Conservation (phyloP, 768 basidiomycete species). For the Phlegmacium glaucopus region DNA sequence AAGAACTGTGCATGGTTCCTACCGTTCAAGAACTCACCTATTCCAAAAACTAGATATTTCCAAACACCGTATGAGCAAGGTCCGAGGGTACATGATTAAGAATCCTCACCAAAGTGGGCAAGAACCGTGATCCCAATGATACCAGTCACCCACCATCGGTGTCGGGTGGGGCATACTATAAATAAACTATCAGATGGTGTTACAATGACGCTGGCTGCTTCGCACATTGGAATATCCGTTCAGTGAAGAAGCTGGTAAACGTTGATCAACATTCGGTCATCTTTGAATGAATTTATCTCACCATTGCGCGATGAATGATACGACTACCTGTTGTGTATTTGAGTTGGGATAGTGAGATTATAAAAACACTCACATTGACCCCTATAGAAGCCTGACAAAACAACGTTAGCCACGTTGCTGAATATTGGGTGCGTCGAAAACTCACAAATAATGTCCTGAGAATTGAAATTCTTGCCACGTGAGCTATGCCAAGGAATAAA, state of each 20-base stretch:
- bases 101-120: conserved; percentile 37
- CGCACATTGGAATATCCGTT: conserved; percentile 37
- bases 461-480: background rate
- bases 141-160: conserved; percentile 34
- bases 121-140: conserved; percentile 34
- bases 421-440: conserved; percentile 2
- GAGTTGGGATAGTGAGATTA: background rate
- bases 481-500: background rate
- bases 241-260: conserved; percentile 34
- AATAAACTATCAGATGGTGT: background rate
- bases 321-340: conserved; percentile 26
- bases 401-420: background rate
- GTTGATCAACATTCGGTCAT: background rate
- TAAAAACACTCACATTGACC: conserved; percentile 29
- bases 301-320: conserved; percentile 42
- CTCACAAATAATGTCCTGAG: conserved; percentile 35
- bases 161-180: conserved; percentile 31
- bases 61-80: background rate
- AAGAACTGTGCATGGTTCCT: background rate
- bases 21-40: conserved; percentile 33
- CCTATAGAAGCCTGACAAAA: conserved; percentile 31
- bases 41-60: conserved; percentile 31
- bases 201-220: background rate
- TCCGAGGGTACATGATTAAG: background rate
- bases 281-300: conserved; percentile 15